phyloP scores from a whole-genome alignment of 2,329 filamentous ascomycete species.

The Corinectria fuckeliana region DNA sequence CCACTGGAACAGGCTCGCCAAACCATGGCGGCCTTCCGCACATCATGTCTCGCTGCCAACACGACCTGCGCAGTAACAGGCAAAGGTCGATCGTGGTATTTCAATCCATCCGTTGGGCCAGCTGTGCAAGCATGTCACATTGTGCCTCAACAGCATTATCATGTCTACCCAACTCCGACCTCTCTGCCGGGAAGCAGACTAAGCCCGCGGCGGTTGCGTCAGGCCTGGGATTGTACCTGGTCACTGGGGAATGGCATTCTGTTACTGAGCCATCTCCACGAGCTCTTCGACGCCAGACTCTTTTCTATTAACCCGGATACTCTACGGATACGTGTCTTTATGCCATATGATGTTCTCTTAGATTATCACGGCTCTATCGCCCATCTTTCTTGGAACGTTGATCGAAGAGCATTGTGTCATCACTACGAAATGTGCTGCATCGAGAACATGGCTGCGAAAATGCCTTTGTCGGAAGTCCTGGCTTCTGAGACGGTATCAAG shows the following conservation, averaged over 20 bases:
- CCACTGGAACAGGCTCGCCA: not conserved
- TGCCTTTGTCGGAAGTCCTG: not conserved
- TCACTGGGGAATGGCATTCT: conserved; percentile 21
- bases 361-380: conserved; percentile 1
- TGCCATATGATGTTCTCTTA: conserved; percentile 7
- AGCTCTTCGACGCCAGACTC: conserved; percentile 27
- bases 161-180: conserved; percentile 20
- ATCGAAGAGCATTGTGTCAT: conserved; percentile 20
- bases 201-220: not conserved
- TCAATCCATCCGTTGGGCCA: conserved; percentile 12
- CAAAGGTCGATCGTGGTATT: conserved; percentile 27
- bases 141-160: conserved; percentile 29
- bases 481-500: not conserved
- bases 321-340: conserved; percentile 16
- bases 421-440: conserved; percentile 35
- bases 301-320: conserved; percentile 36
- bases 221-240: conserved; percentile 10
- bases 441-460: conserved; percentile 25
- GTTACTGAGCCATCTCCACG: conserved; percentile 27
- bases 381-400: not conserved
- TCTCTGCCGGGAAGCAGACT: not conserved
- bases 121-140: conserved; percentile 31
- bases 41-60: not conserved
- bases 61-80: conserved; percentile 23
- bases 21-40: not conserved